Conservation (phyloP, 108 stramenopile genomes). For the Discostella pseudostelligera region DNA sequence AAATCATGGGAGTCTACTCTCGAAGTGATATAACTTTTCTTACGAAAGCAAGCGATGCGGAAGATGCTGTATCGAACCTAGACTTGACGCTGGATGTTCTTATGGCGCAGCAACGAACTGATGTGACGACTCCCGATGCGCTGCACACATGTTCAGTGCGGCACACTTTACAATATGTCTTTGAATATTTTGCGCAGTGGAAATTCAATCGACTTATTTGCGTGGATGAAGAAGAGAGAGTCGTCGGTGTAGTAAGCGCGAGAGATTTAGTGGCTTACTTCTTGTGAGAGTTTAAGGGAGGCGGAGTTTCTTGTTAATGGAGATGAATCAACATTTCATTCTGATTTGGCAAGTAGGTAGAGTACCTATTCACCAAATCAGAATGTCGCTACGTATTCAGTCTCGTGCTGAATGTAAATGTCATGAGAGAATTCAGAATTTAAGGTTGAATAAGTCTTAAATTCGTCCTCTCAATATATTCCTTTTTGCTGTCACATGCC, state of each 20-base stretch:
- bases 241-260: conserved; percentile 86
- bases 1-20: conserved; percentile 77
- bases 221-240: conserved; percentile 71
- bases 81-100: conserved; percentile 78
- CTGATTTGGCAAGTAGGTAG: too few species aligned
- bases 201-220: conserved; percentile 86
- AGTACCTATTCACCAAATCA: too few species aligned
- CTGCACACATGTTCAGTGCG: conserved; percentile 76
- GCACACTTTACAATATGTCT: conserved; percentile 85
- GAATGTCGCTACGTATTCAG: too few species aligned
- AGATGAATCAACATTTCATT: too few species aligned
- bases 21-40: conserved; percentile 91
- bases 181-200: conserved; percentile 90
- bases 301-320: too few species aligned
- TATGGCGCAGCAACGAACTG: conserved; percentile 66
- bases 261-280: conserved; percentile 89
- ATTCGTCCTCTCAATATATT: too few species aligned
- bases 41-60: conserved; percentile 87
- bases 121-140: conserved; percentile 86
- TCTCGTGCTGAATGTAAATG: too few species aligned
- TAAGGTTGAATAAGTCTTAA: too few species aligned
- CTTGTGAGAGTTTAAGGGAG: conserved; percentile 40
- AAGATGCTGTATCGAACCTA: conserved; percentile 85
- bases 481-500: too few species aligned
- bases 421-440: too few species aligned